Conservation (phyloP, 768 basidiomycete species). For the Chalciporus piperatus region DNA sequence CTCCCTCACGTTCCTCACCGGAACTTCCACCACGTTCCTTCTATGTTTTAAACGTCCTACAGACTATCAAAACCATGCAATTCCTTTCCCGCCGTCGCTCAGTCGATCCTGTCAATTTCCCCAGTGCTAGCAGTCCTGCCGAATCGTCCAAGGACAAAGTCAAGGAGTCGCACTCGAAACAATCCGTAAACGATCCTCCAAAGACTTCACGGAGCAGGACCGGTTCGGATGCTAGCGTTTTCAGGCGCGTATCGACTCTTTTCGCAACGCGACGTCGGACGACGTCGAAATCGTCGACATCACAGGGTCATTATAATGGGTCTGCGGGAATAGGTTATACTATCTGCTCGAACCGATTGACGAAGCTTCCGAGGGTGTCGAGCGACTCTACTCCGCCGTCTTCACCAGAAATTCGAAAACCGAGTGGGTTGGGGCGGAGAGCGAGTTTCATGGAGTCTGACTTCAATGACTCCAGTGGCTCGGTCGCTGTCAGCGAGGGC, state of each 20-base stretch:
- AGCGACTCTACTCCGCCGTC: conserved; percentile 18
- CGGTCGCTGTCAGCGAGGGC: conserved; percentile 9
- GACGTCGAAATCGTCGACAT: conserved; percentile 10
- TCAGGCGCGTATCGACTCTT: conserved; percentile 29
- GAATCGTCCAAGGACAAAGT: conserved; percentile 4
- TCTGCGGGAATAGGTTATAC: conserved; percentile 18
- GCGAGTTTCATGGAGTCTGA: conserved; percentile 25
- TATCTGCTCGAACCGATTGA: conserved; percentile 10
- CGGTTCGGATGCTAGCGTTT: conserved; percentile 25
- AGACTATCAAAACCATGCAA: conserved; percentile 12
- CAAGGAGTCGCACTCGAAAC: not conserved
- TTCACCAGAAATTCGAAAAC: conserved; percentile 33
- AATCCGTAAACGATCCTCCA: not conserved
- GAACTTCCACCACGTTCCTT: conserved; percentile 1
- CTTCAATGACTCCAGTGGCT: conserved; percentile 16
- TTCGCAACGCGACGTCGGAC: conserved; percentile 24
- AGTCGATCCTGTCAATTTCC: conserved; percentile 19
- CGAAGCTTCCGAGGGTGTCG: conserved; percentile 21
- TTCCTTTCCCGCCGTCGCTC: conserved; percentile 32
- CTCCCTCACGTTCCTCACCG: not conserved
- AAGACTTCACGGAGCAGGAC: conserved; percentile 19
- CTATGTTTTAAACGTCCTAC: conserved; percentile 14
- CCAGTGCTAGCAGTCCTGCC: not conserved
- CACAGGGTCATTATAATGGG: conserved; percentile 2
- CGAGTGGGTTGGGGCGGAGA: conserved; percentile 30